Evolutionary conservation across 805 yeast species (phyloP).

Genomic region (Metschnikowia kofuensis): DNA sequence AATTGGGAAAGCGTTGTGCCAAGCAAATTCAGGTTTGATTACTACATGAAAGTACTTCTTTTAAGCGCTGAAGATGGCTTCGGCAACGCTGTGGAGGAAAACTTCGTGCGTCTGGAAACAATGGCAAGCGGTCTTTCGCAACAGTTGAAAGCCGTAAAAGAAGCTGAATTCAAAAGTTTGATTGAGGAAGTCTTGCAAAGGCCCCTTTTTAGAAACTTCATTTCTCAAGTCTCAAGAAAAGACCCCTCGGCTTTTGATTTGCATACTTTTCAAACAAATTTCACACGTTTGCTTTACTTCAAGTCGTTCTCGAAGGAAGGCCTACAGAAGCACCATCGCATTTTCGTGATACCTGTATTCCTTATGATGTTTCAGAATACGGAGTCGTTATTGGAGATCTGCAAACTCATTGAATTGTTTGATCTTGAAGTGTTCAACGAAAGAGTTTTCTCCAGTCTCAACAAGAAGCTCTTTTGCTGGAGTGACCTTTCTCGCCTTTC

Average conservation of each 20-base stretch:
- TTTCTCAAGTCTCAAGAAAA: slow-evolving; percentile 16
- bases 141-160: slow-evolving; percentile 29
- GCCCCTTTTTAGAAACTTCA: slow-evolving; percentile 30
- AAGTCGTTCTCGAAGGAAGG: slow-evolving; percentile 38
- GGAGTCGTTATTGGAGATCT: slow-evolving; percentile 26
- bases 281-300: slow-evolving; percentile 32
- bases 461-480: slow-evolving; percentile 30
- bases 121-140: slow-evolving; percentile 26
- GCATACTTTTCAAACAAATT: slow-evolving; percentile 22
- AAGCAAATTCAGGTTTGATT: slow-evolving; percentile 23
- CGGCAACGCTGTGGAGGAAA: slow-evolving; percentile 17
- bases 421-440: slow-evolving; percentile 30
- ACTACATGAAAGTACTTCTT: slow-evolving; percentile 26
- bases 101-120: slow-evolving; percentile 19
- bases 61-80: slow-evolving; percentile 17
- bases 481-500: slow-evolving; percentile 19
- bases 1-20: slow-evolving; percentile 39
- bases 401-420: slow-evolving; percentile 30
- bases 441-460: slow-evolving; percentile 26
- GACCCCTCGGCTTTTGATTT: slow-evolving; percentile 3
- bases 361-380: slow-evolving; percentile 27
- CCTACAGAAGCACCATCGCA: slow-evolving; percentile 38
- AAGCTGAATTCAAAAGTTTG: slow-evolving; percentile 30
- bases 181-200: slow-evolving; percentile 24
- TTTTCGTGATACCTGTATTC: slow-evolving; percentile 36